These are phyloP conservation scores for Oldenlandia corymbosa DNA, from an alignment of 257 asterid genomes.

Conservation along the genomic window DNA sequence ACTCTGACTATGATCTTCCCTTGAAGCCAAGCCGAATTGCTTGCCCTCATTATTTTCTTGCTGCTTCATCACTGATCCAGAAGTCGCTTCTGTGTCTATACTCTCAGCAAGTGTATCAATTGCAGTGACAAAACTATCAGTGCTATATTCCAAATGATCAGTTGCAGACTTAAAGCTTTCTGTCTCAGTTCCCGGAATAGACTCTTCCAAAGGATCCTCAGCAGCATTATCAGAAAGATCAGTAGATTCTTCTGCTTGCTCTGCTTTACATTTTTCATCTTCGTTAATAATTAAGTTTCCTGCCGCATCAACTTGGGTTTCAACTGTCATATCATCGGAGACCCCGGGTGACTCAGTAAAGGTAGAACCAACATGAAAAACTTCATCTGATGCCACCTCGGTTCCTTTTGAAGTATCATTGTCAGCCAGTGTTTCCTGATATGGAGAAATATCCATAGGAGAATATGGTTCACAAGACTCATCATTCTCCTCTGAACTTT, in stretches of 20 bases:
- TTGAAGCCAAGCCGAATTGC: constrained; percentile 37
- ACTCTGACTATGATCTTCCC: constrained; percentile 38
- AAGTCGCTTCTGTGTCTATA: constrained; percentile 56
- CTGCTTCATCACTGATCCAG: constrained; percentile 38
- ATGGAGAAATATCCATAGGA: constrained; percentile 94
- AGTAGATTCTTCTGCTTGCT: constrained; percentile 26
- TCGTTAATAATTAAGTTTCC: constrained; percentile 41
- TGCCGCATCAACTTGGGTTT: constrained; percentile 46
- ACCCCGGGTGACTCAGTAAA: constrained; percentile 37
- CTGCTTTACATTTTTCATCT: constrained; percentile 27
- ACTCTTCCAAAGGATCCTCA: constrained; percentile 53
- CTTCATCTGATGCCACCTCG: constrained; percentile 70
- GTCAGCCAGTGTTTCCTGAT: constrained; percentile 50
- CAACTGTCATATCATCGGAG: constrained; percentile 42
- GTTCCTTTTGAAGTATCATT: constrained; percentile 50
- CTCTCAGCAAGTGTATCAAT: constrained; percentile 39
- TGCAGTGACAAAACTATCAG: constrained; percentile 69
- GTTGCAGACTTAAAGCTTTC: constrained; percentile 86
- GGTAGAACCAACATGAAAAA: constrained; percentile 31
- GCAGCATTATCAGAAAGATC: constrained; percentile 26
- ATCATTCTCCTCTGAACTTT: constrained; percentile 31
- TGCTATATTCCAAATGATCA: constrained; percentile 67
- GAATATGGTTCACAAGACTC: constrained; percentile 70
- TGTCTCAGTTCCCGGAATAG: constrained; percentile 71
- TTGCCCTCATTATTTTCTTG: constrained; percentile 52